Evolutionary conservation across 192 early-diverging fungal genomes (phyloP).

Genomic region (Mortierella antarctica): DNA sequence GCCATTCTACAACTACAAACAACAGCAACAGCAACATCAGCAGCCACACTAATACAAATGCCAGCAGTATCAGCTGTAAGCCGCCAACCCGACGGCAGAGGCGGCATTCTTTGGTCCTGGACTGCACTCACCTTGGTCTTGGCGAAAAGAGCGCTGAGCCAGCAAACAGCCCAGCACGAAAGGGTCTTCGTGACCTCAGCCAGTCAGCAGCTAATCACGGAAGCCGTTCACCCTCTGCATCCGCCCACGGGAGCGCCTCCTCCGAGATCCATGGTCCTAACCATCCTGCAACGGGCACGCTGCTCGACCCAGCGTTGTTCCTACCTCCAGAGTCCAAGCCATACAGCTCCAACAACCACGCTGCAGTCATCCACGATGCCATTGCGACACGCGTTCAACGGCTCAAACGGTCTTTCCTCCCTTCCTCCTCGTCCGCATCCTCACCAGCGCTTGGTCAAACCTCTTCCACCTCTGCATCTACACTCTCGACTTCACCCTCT

Average conservation of each 20-base stretch:
- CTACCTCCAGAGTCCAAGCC: conserved; percentile 21
- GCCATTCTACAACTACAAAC: not conserved
- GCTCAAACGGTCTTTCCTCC: conserved; percentile 32
- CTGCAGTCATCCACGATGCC: conserved; percentile 30
- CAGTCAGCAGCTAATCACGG: conserved; percentile 1
- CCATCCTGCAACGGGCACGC: not conserved
- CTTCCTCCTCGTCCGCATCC: conserved; percentile 7
- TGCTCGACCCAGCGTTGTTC: conserved; percentile 20
- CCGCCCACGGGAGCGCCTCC: not conserved
- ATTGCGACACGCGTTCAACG: conserved; percentile 36
- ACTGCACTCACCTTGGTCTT: conserved; percentile 46
- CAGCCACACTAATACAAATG: not conserved
- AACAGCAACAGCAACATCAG: conserved; percentile 2
- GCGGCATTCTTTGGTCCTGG: conserved; percentile 33
- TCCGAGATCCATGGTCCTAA: not conserved
- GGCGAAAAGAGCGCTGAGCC: conserved; percentile 40
- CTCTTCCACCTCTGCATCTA: not conserved
- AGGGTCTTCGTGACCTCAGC: conserved; percentile 35
- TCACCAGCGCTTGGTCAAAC: conserved; percentile 1
- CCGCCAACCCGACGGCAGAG: conserved; percentile 3
- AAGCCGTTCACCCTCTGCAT: not conserved
- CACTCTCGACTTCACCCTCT: conserved; percentile 3
- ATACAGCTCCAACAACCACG: conserved; percentile 17
- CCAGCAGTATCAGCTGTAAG: conserved; percentile 1
- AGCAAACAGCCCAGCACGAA: conserved; percentile 24